Evolutionary conservation across 1,284 basidiomycete genomes (phyloP), one percentile per base, ranked within the genome.

Genomic region (Hymenochaete sp.): DNA sequence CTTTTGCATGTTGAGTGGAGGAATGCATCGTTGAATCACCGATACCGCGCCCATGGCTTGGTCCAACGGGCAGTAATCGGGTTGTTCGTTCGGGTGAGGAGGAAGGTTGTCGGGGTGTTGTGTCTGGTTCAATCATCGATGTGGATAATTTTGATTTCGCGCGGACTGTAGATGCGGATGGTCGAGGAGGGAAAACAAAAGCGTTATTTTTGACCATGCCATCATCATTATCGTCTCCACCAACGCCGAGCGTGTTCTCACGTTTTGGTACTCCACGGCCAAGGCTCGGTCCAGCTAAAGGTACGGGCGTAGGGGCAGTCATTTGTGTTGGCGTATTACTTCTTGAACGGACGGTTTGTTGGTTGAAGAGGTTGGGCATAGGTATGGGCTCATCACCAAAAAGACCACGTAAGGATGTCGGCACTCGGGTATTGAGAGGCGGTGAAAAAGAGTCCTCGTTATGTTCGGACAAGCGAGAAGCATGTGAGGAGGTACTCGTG

Each of bases 351-450:
- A 61, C 61, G 10, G 55, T 50, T 38, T 71, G 66, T 18, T 72
- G 59, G 28, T 67, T 67, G 54, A 75, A 66, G 0, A 69, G 62
- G 38, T 73, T 72, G 25, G 62, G 58, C 52, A 49, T 38, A 7
- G 51, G 45, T 13, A n/a, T 9, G 21, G 26, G 18, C 14, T 72
- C 73, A 22, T 80, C 75, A 47, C 78, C 79, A 56, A 88, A 88
- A 13, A 88, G 64, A 49, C 67, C 64, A 0, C 83, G 79, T 16
- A 88, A 64, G 3, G 82, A 86, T 1, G 76, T 73, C 2, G 85
- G 85, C n/a, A 86, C 56, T 38, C 72, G 66, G 10, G 71, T 33
- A 26, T 46, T 46, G 11, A 48, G 4, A 2, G 38, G 25, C 5
- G 45, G 39, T 1, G 48, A 38, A n/a, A 36, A 43, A 7, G 26